Percentiles rank a stretch among this genome's conserved stretches.
Evolutionary conservation across 2,329 filamentous ascomycete genomes (phyloP).

Genomic region (Alternaria metachromatica): DNA sequence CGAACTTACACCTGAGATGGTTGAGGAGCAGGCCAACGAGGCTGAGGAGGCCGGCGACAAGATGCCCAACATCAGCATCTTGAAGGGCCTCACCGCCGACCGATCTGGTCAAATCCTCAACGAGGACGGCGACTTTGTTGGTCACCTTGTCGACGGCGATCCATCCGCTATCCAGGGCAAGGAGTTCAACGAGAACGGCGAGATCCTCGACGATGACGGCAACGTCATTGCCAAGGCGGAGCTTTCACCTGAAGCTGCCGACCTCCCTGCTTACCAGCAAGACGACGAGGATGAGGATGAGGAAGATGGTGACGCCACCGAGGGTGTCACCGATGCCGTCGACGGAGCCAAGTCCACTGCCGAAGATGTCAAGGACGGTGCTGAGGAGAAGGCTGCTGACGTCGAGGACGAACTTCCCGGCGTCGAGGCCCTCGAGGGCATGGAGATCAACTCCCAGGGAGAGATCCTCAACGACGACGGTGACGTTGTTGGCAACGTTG

Average conservation of each 20-base stretch:
- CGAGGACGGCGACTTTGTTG: slow-evolving; percentile 59
- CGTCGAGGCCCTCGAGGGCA: slow-evolving; percentile 60
- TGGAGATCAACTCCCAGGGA: slow-evolving; percentile 58
- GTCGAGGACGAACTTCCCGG: slow-evolving; percentile 59
- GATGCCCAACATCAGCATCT: slow-evolving; percentile 54
- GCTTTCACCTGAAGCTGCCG: slow-evolving; percentile 55
- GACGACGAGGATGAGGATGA: slow-evolving; percentile 31
- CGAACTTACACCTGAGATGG: slow-evolving; percentile 56
- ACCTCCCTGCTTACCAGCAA: slow-evolving; percentile 45
- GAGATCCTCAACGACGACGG: slow-evolving; percentile 58
- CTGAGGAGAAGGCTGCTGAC: slow-evolving; percentile 43
- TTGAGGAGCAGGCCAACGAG: slow-evolving; percentile 51
- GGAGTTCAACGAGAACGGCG: slow-evolving; percentile 60
- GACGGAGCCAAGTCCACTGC: slow-evolving; percentile 42
- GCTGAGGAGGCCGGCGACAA: slow-evolving; percentile 47
- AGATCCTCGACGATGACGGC: slow-evolving; percentile 62
- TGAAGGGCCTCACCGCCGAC: slow-evolving; percentile 57
- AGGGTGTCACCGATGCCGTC: slow-evolving; percentile 29
- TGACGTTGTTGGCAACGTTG: slow-evolving; percentile 58
- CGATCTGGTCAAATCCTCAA: slow-evolving; percentile 57
- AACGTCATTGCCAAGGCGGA: slow-evolving; percentile 61
- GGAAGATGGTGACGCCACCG: slow-evolving; percentile 31
- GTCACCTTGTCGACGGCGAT: slow-evolving; percentile 56
- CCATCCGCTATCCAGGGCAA: slow-evolving; percentile 56
- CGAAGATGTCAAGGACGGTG: slow-evolving; percentile 38